Conservation (phyloP, 129 eudicot species). For the Centella asiatica region DNA sequence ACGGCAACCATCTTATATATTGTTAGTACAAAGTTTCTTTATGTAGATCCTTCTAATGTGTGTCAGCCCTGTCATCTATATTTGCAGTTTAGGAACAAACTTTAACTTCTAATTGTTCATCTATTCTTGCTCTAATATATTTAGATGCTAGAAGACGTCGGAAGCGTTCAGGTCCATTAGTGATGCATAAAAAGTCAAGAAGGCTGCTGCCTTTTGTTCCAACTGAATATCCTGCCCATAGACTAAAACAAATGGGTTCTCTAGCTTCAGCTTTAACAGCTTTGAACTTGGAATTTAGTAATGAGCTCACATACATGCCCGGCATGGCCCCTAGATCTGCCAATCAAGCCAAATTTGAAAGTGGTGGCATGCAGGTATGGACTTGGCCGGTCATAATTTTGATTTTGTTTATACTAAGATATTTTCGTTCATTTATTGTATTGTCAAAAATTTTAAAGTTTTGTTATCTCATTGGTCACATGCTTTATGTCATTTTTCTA, state of each 20-base stretch:
- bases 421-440: too few relatives aligned
- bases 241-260: slow-evolving; percentile 69
- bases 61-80: background rate
- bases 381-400: background rate
- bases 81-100: background rate
- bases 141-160: slow-evolving; percentile 55
- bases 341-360: slow-evolving; percentile 47
- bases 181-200: slow-evolving; percentile 42
- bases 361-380: slow-evolving; percentile 74
- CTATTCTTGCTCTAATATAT: slow-evolving; percentile 3
- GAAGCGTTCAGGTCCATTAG: slow-evolving; percentile 34
- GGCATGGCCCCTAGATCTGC: slow-evolving; percentile 70
- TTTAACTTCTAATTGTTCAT: background rate
- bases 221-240: slow-evolving; percentile 34
- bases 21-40: background rate
- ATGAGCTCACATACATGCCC: slow-evolving; percentile 48
- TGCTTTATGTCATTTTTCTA: slow-evolving; percentile 9
- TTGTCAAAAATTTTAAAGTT: background rate
- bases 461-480: slow-evolving; percentile 6
- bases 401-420: too few relatives aligned
- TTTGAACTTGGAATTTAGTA: slow-evolving; percentile 43
- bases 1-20: background rate
- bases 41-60: background rate
- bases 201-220: slow-evolving; percentile 51
- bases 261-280: slow-evolving; percentile 73